phyloP scores from a whole-genome alignment of 2,329 filamentous ascomycete species.

The Botryotinia calthae region DNA sequence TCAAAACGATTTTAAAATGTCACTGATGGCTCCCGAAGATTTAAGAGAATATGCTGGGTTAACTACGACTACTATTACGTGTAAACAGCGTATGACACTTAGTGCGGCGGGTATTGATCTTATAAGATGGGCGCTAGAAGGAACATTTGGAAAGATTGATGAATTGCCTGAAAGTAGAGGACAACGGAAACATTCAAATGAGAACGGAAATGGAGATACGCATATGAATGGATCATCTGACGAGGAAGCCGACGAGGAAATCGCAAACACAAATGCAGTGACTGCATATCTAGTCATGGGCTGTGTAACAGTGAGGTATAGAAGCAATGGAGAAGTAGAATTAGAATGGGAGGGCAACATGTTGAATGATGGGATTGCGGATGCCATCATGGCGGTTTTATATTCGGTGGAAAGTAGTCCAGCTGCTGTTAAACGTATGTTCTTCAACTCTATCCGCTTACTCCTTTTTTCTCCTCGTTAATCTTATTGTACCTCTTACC shows the following conservation, averaged over 20 bases:
- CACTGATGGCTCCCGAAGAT: slow-evolving; percentile 94
- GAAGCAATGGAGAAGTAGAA: slow-evolving; percentile 74
- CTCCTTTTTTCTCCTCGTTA: slow-evolving; percentile 28
- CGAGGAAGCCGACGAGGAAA: slow-evolving; percentile 64
- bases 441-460: slow-evolving; percentile 24
- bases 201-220: slow-evolving; percentile 34
- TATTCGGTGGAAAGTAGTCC: slow-evolving; percentile 91
- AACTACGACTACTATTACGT: slow-evolving; percentile 90
- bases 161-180: slow-evolving; percentile 46
- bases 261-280: slow-evolving; percentile 47
- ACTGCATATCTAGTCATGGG: slow-evolving; percentile 78
- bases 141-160: slow-evolving; percentile 87
- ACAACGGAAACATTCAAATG: slow-evolving; percentile 42
- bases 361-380: slow-evolving; percentile 96
- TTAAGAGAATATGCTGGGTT: slow-evolving; percentile 94
- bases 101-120: slow-evolving; percentile 86
- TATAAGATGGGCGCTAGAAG: slow-evolving; percentile 90
- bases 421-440: slow-evolving; percentile 84
- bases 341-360: slow-evolving; percentile 98
- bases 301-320: slow-evolving; percentile 78
- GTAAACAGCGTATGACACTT: slow-evolving; percentile 85
- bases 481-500: background rate
- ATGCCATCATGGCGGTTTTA: slow-evolving; percentile 90
- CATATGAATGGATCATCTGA: slow-evolving; percentile 45
- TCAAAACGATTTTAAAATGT: slow-evolving; percentile 97